Percentiles rank a stretch among this genome's conserved stretches.
Evolutionary conservation across 2,329 filamentous ascomycete genomes (phyloP).

Genomic region (Colletotrichum magnum): DNA sequence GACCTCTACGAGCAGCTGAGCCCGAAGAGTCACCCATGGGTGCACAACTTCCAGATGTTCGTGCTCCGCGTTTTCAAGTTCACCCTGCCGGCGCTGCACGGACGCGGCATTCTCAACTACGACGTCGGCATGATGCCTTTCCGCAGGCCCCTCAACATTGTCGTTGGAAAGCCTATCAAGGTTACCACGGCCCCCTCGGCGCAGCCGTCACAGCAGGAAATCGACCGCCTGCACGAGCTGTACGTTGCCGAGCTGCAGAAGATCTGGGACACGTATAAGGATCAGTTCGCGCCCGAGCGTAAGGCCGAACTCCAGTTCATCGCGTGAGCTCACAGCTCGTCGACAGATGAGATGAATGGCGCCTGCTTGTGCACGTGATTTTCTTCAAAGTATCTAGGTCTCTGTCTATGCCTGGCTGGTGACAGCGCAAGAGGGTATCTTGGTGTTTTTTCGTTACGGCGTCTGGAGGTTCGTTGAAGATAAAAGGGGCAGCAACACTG

Average conservation of each 20-base stretch:
- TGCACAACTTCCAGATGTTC: slow-evolving; percentile 86
- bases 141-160: slow-evolving; percentile 86
- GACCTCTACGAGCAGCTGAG: slow-evolving; percentile 94
- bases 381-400: not conserved
- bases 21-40: slow-evolving; percentile 80
- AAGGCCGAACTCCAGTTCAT: slow-evolving; percentile 78
- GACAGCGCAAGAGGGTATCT: not conserved
- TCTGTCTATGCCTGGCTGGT: not conserved
- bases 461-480: slow-evolving; percentile 6
- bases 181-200: slow-evolving; percentile 72
- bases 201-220: slow-evolving; percentile 79
- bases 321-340: slow-evolving; percentile 53
- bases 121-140: slow-evolving; percentile 98
- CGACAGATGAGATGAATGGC: too few species aligned
- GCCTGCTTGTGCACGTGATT: not conserved
- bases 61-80: slow-evolving; percentile 91
- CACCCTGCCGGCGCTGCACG: slow-evolving; percentile 91
- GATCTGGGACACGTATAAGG: slow-evolving; percentile 84
- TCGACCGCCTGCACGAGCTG: slow-evolving; percentile 83
- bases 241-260: slow-evolving; percentile 83
- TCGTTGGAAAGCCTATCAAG: slow-evolving; percentile 86
- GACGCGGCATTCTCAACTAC: slow-evolving; percentile 95
- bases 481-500: slow-evolving; percentile 8
- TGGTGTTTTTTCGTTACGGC: slow-evolving; percentile 8
- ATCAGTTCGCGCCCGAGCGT: slow-evolving; percentile 76